These are phyloP conservation scores for Globisporangium sylvaticum DNA, from an alignment of 352 stramenopile genomes.

Conservation along the genomic window DNA sequence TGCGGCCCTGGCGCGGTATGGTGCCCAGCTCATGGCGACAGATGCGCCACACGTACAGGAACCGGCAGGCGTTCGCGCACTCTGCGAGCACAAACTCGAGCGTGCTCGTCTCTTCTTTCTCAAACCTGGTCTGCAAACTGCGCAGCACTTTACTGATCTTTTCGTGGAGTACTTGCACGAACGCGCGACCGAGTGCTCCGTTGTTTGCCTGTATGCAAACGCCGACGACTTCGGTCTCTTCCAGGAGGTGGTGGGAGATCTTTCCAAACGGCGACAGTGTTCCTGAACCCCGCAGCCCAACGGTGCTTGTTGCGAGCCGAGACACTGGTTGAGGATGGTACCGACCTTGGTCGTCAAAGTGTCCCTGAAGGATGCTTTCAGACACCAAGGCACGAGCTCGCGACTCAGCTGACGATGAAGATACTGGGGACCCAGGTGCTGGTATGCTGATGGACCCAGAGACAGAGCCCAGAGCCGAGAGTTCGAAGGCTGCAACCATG, in stretches of 20 bases:
- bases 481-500: slow-evolving; percentile 24
- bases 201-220: slow-evolving; percentile 65
- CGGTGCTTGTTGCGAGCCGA: background rate
- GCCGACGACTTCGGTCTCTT: slow-evolving; percentile 68
- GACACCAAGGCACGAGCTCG: background rate
- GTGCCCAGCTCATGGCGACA: slow-evolving; percentile 56
- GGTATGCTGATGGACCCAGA: slow-evolving; percentile 1
- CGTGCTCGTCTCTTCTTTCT: slow-evolving; percentile 22
- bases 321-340: slow-evolving; percentile 8
- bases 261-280: slow-evolving; percentile 59
- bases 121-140: slow-evolving; percentile 26
- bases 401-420: background rate
- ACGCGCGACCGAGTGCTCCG: slow-evolving; percentile 45
- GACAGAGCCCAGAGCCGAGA: slow-evolving; percentile 17
- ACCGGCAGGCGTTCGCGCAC: slow-evolving; percentile 48
- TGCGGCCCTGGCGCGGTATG: slow-evolving; percentile 26
- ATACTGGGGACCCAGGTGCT: background rate
- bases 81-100: slow-evolving; percentile 50
- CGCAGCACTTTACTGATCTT: slow-evolving; percentile 47
- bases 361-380: background rate
- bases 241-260: slow-evolving; percentile 61
- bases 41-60: slow-evolving; percentile 66
- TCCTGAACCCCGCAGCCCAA: background rate
- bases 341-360: slow-evolving; percentile 15
- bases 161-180: slow-evolving; percentile 64